Evolutionary conservation across 805 yeast genomes (phyloP), one percentile per base, ranked within the genome.

Genomic region (baker's yeast (Saccharomyces cerevisiae)): DNA sequence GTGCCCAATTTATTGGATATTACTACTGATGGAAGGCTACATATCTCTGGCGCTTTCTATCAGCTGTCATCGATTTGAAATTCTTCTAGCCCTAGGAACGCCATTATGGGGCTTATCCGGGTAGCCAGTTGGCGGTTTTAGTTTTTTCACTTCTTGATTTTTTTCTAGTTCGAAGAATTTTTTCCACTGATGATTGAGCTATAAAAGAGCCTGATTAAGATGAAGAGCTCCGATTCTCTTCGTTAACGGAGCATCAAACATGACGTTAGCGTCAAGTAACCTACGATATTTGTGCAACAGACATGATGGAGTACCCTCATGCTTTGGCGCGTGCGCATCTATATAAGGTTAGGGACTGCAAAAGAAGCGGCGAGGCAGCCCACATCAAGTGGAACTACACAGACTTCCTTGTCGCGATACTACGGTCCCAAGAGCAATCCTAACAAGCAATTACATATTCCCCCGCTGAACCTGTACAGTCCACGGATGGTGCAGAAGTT

Each of bases 361-460:
- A 36, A 36, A 36, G 43, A 36, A 36, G 43, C 24, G 43, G 43
- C 43, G 24, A 36, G 43, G 24, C 13, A 17, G 43, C 43, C 43
- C 43, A 36, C 43, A 21, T 9, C 11, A 6, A 36, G 43, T 36
- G 43, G 43, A 36, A 36, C 24, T 36, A 36, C 43, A 36, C 43
- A 36, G 24, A 36, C 43, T 36, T 36, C 24, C 53, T 22, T 24
- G 43, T 51, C 51, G 56, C 55, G 61, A 58, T 58, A 58, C 61
- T 58, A 58, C 61, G 50, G 51, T 47, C 55, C 61, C 62, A 41
- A 59, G 59, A 58, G 13, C 36, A 59, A 58, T 58, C 54, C 59
- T 21, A 59, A 59, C 60, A 59, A 54, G 62, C 58, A 61, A 58
- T 48, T 59, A 59, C 62, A 59, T 59, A 59, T 59, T 59, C 55